Conservation (phyloP, 148 eudicot genomes). For the Rhododendron kiyosumense region DNA sequence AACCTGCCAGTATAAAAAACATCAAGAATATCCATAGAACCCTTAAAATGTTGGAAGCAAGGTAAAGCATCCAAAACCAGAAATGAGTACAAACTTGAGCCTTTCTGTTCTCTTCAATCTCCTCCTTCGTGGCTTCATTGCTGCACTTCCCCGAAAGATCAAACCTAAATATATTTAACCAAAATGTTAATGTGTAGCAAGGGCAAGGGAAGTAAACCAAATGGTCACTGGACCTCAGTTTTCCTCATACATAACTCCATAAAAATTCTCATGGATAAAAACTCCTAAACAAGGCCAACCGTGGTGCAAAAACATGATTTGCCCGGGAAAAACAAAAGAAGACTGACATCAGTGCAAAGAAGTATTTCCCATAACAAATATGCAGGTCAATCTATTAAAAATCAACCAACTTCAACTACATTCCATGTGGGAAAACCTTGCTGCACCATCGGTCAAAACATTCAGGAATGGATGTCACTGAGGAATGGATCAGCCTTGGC, state of each 20-base stretch:
- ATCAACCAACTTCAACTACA: not conserved
- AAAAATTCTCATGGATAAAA: not conserved
- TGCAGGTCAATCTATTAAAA: not conserved
- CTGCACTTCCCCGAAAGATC: slow-evolving; percentile 74
- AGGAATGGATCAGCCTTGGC: not conserved
- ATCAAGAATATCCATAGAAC: not conserved
- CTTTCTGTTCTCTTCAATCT: slow-evolving; percentile 72
- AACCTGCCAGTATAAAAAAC: slow-evolving; percentile 42
- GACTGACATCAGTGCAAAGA: not conserved
- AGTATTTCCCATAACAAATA: not conserved
- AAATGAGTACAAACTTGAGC: slow-evolving; percentile 44
- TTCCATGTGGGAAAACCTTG: not conserved
- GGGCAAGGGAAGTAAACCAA: slow-evolving; percentile 2
- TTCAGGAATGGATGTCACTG: not conserved
- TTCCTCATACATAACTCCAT: not conserved
- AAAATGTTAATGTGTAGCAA: not conserved
- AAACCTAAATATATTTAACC: slow-evolving; percentile 50
- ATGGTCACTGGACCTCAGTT: not conserved
- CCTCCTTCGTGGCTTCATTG: slow-evolving; percentile 63
- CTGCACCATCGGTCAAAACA: not conserved
- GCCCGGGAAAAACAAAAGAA: not conserved
- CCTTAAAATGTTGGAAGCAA: not conserved
- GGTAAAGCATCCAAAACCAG: not conserved
- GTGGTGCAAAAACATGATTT: not conserved
- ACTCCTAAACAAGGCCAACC: not conserved